Evolutionary conservation across 306 rosid genomes (phyloP).

Genomic region (Quercus variabilis): DNA sequence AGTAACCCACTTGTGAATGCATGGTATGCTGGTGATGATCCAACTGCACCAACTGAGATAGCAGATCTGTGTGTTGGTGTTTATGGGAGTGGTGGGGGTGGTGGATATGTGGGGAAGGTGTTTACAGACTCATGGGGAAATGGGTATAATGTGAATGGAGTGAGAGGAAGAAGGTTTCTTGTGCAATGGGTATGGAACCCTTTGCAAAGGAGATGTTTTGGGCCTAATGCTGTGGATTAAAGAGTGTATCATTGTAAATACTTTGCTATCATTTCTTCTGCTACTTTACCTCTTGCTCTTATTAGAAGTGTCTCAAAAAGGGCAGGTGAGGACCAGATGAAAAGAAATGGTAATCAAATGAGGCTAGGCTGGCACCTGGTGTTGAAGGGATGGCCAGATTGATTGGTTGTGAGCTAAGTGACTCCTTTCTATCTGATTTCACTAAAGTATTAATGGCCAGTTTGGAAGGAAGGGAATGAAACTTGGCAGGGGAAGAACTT

Average conservation of each 20-base stretch:
- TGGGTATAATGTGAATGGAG: conserved; percentile 47
- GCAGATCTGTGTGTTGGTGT: conserved; percentile 56
- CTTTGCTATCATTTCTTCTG: neutral
- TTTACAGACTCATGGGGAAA: conserved; percentile 36
- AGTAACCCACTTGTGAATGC: conserved; percentile 56
- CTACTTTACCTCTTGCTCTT: neutral
- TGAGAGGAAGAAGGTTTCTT: conserved; percentile 42
- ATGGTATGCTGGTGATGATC: conserved; percentile 60
- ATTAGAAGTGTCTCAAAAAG: neutral
- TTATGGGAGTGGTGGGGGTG: conserved; percentile 56
- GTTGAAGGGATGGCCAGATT: neutral
- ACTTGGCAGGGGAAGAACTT: too few relatives aligned
- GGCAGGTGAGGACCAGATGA: neutral
- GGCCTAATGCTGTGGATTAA: conserved; percentile 51
- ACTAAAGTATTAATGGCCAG: too few relatives aligned
- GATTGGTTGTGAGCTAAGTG: too few relatives aligned
- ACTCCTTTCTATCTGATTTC: too few relatives aligned
- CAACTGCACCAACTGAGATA: conserved; percentile 54
- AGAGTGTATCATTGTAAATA: neutral
- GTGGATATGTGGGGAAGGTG: conserved; percentile 48
- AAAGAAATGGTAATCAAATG: neutral
- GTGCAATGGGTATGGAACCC: conserved; percentile 60
- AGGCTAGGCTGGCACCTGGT: neutral
- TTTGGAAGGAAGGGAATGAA: too few relatives aligned
- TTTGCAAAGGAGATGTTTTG: conserved; percentile 45